Evolutionary conservation across 495 filamentous ascomycete species (phyloP), one percentile per base, ranked within the genome.

Genomic region (Cercophora samala): DNA sequence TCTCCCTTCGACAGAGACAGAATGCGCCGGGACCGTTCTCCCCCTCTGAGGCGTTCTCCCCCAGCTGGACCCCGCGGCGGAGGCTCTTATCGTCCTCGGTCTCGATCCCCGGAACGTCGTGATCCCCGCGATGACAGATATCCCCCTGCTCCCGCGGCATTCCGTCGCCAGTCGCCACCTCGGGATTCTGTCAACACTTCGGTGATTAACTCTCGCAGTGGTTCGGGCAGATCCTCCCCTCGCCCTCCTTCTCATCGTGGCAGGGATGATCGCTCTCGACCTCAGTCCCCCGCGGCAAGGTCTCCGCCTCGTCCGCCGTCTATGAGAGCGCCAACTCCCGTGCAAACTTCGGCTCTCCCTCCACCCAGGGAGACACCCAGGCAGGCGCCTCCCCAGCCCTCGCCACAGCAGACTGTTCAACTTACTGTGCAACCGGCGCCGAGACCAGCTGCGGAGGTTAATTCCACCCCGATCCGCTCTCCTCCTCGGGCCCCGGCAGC

Each of bases 401-500:
- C 61, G 17, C 68, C 68, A 21, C 23, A 60, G 6, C 60, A 21
- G 42, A n/a, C 46, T 46, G 18, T 29, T 18, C n/a, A 25, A 9
- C 18, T 62, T 2, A 23, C n/a, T 13, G 5, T 32, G 5, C 64
- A 62, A 29, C 56, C 52, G 9, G 58, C 56, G 3, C 64, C 64
- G 1, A 73, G 55, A 68, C 66, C 60, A 60, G 67, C 17, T 59
- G 67, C 64, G 54, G 80, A 82, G 26, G 56, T 66, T 54, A 60
- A 60, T 63, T 58, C 74, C 46, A 56, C 69, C 58, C 61, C 71
- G 51, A 46, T 69, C 51, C 77, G 65, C 58, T 82, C 82, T 37
- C 82, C 82, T 23, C 82, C 82, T 2, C 75, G 79, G 62, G 82
- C 80, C 1, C 82, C 82, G 19, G 82, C 82, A 1, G 81, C 81